A percentile compares a stretch with the other conserved stretches of the same genome.
Conservation (phyloP, 106 monocot species). For the Amphibolis antarctica region DNA sequence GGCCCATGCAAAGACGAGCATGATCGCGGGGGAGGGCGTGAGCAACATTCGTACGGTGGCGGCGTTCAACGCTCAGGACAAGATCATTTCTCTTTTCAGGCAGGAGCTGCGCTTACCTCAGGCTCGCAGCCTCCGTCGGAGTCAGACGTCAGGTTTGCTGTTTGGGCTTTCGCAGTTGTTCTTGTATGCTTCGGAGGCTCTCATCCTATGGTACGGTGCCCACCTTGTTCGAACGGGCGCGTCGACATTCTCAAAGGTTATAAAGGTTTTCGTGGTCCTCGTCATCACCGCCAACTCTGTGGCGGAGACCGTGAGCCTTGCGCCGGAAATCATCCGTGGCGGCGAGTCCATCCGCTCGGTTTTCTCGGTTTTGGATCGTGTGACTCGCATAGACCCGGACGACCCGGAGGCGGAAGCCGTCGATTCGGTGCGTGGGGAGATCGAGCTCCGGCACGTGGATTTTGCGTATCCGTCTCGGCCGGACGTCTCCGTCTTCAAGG, state of each 20-base stretch:
- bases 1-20: conserved; percentile 17
- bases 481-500: conserved; percentile 12
- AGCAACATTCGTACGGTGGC: conserved; percentile 19
- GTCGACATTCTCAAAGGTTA: conserved; percentile 81
- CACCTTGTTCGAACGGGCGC: conserved; percentile 13
- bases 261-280: conserved; percentile 81
- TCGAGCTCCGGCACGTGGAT: conserved; percentile 11
- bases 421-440: conserved; percentile 6
- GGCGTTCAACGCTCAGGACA: conserved; percentile 15
- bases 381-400: conserved; percentile 64
- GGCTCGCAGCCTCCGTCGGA: conserved; percentile 7
- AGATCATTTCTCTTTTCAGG: conserved; percentile 7
- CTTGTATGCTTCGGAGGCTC: conserved; percentile 15
- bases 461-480: conserved; percentile 20
- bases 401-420: conserved; percentile 39
- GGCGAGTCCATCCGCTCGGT: conserved; percentile 74
- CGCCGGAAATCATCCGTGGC: conserved; percentile 73
- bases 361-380: conserved; percentile 65
- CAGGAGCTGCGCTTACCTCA: conserved; percentile 12
- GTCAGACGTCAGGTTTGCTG: conserved; percentile 10
- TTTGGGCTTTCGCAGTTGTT: conserved; percentile 18
- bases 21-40: conserved; percentile 16
- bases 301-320: conserved; percentile 81
- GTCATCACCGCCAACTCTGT: conserved; percentile 85
- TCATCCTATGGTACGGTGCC: conserved; percentile 26